Evolutionary conservation across 441 rosid genomes (phyloP).

Genomic region (Euphorbia schlechtendalii): DNA sequence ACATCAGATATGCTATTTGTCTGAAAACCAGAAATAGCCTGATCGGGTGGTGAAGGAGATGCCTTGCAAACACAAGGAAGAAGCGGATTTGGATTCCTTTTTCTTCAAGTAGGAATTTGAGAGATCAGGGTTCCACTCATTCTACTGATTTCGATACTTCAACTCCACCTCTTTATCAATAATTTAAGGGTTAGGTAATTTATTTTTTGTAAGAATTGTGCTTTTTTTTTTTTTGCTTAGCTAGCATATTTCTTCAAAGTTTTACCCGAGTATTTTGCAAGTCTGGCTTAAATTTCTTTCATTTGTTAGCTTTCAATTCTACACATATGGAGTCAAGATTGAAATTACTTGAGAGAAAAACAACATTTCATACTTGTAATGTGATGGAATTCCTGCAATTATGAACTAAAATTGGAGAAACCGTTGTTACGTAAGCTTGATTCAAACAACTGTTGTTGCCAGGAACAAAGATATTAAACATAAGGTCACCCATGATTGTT

Average conservation of each 20-base stretch:
- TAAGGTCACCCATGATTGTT: background rate
- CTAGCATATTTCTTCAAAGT: no score
- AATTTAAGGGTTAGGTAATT: no score
- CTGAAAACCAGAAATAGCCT: slow-evolving; percentile 22
- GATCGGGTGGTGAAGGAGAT: slow-evolving; percentile 63
- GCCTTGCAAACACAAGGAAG: slow-evolving; percentile 70
- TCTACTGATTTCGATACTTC: slow-evolving; percentile 16
- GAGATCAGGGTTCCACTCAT: slow-evolving; percentile 16
- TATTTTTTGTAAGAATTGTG: no score
- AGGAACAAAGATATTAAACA: background rate
- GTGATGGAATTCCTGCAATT: background rate
- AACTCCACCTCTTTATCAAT: slow-evolving; percentile 16
- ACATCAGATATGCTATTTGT: no score
- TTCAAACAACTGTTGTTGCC: background rate
- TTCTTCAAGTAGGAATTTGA: slow-evolving; percentile 28
- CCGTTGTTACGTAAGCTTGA: background rate
- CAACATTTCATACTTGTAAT: background rate
- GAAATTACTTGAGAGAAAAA: background rate
- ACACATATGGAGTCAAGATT: background rate
- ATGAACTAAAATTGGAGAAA: background rate
- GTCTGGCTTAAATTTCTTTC: background rate
- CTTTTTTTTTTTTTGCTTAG: no score
- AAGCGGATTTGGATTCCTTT: slow-evolving; percentile 36
- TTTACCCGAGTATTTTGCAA: background rate
- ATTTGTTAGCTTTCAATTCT: background rate